Evolutionary conservation across 176 grass and related monocot genomes (phyloP), one percentile per base, ranked within the genome.

Genomic region (Oryza punctata): DNA sequence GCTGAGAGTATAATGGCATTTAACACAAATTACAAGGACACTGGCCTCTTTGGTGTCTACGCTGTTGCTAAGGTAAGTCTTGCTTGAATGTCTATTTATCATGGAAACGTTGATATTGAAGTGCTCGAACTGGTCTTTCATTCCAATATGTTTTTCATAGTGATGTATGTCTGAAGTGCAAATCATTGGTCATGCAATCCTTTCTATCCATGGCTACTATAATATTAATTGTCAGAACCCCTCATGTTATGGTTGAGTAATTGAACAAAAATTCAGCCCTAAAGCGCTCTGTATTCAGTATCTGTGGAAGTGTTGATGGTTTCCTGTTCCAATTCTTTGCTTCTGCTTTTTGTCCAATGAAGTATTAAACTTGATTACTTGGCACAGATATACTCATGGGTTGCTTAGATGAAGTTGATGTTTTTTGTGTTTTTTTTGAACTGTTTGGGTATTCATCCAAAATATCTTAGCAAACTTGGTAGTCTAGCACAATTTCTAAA

Each of bases 1-100:
- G 97, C 97, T 76, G 97, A 99, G 85, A 99, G 96, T 82, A 81
- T 96, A 85, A 96, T 94, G 97, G 93, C 93, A 78, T 99, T 99
- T 83, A 99, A 96, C 21, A 94, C 93, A 3, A 99, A 99, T 72
- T 99, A 99, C 29, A 99, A 99, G 83, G 97, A 96, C 75, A 94
- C 90, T 78, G 97, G 97, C 37, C 81, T 96, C 15, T 99, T 99
- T 90, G 97, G 97, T 84, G 93, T 99, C 76, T 95, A 99, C 73
- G 97, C 93, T 73, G 84, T 99, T 47, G 97, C 93, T 38, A 96
- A 99, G 91, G 97, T 94, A 65, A 64, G 82, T 83, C 12, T 43
- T 64, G 21, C 41, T 33, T 84, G 59, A 73, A 1, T 6, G 9
- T 77, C 46, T 85, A 57, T 29, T 19, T 71, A 41, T 37, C 40